A percentile compares a stretch with the other conserved stretches of the same genome.
These are phyloP conservation scores for Lantana camara DNA, from an alignment of 257 asterid species.

Conservation along the genomic window DNA sequence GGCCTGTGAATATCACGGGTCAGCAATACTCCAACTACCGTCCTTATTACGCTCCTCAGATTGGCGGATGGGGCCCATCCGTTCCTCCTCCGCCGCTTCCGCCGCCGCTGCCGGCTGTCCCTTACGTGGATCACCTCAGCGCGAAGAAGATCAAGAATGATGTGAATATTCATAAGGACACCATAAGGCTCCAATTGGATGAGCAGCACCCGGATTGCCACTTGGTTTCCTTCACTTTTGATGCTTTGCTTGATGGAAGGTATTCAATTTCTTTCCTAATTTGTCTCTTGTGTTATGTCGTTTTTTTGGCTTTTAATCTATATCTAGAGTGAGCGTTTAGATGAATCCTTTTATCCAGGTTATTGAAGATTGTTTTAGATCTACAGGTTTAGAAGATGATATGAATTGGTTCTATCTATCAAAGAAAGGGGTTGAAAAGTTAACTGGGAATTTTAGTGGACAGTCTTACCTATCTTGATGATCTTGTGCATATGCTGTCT, in stretches of 20 bases:
- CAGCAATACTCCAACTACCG: conserved; percentile 51
- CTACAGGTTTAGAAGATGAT: not conserved
- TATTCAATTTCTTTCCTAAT: conserved; percentile 21
- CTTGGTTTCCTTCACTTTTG: conserved; percentile 80
- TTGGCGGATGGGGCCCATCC: conserved; percentile 51
- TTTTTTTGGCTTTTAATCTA: not conserved
- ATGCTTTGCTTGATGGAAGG: conserved; percentile 95
- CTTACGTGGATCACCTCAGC: conserved; percentile 79
- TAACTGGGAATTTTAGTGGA: not conserved
- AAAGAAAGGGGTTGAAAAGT: not conserved
- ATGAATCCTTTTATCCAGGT: not conserved
- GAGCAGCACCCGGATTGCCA: conserved; percentile 53
- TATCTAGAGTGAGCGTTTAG: not conserved
- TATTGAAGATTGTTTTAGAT: conserved; percentile 1
- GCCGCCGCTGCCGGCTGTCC: conserved; percentile 49
- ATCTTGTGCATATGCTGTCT: not conserved
- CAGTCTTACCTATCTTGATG: not conserved
- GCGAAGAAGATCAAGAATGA: conserved; percentile 86
- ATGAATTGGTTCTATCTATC: not conserved
- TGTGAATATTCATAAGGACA: conserved; percentile 84
- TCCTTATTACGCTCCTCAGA: conserved; percentile 49
- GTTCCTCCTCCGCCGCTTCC: conserved; percentile 34
- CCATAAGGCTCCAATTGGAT: conserved; percentile 65
- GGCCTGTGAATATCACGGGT: conserved; percentile 38
- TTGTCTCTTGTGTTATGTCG: not conserved